phyloP scores from a whole-genome alignment of 345 rosid species.

The Diplotaxis tenuifolia region DNA sequence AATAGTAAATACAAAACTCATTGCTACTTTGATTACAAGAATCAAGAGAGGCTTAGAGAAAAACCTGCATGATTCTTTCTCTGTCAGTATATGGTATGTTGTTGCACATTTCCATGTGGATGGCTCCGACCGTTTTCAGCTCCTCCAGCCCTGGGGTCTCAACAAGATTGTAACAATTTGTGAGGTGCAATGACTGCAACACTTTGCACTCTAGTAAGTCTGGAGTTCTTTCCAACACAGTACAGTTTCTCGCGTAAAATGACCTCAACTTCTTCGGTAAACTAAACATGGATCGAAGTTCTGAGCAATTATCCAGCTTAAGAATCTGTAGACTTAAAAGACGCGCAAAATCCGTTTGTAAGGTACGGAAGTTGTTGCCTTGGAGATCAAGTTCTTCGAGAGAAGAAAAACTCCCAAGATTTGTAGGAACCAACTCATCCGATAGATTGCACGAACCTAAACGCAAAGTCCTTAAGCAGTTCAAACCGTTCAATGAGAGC shows the following conservation, averaged over 20 bases:
- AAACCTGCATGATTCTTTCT: conserved; percentile 24
- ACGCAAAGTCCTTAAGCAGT: conserved; percentile 16
- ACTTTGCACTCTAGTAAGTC: conserved; percentile 3
- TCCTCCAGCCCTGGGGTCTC: conserved; percentile 20
- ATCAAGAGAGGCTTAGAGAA: background rate
- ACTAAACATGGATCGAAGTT: conserved; percentile 21
- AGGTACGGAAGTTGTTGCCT: conserved; percentile 5
- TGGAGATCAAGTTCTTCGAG: conserved; percentile 13
- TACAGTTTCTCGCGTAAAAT: background rate
- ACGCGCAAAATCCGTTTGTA: conserved; percentile 12
- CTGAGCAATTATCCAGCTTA: conserved; percentile 17
- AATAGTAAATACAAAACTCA: background rate
- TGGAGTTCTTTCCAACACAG: conserved; percentile 17
- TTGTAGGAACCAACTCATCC: background rate
- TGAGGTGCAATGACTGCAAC: conserved; percentile 12
- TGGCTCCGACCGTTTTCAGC: conserved; percentile 2
- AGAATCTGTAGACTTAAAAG: background rate
- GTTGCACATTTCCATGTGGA: conserved; percentile 34
- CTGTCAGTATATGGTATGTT: background rate
- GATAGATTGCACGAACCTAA: conserved; percentile 19
- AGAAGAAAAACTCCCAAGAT: conserved; percentile 15
- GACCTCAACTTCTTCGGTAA: conserved; percentile 13
- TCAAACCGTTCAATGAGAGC: background rate
- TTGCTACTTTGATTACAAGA: background rate
- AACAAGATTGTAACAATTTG: background rate